Conservation (phyloP, 805 yeast species). For the Sugiyamaella qingdaonensis region DNA sequence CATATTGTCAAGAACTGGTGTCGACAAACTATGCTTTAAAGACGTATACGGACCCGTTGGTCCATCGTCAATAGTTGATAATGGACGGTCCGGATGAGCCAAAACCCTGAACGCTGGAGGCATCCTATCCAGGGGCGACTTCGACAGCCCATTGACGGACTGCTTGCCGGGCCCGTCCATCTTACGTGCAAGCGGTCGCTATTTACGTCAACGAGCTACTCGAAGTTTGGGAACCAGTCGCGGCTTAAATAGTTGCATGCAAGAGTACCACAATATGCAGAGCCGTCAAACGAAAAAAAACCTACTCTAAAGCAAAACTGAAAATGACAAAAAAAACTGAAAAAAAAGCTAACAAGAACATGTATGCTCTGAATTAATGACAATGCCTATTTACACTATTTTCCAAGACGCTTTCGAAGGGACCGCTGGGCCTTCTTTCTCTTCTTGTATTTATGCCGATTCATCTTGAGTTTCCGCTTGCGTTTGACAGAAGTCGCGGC, state of each 20-base stretch:
- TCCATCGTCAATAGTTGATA: not conserved
- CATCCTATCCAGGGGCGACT: conserved; percentile 6
- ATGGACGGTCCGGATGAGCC: not conserved
- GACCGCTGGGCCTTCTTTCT: conserved; percentile 87
- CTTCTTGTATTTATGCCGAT: conserved; percentile 94
- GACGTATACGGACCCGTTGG: not conserved
- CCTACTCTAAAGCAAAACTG: not conserved
- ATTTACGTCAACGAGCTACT: not conserved
- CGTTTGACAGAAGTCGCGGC: conserved; percentile 37
- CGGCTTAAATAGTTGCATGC: not conserved
- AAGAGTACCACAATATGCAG: no score
- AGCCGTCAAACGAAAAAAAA: not conserved
- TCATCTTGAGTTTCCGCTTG: conserved; percentile 87
- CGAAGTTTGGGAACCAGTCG: not conserved
- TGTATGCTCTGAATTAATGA: not conserved
- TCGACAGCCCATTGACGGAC: conserved; percentile 1
- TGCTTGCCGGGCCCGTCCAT: not conserved
- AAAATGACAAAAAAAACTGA: not conserved
- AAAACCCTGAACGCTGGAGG: conserved; percentile 9
- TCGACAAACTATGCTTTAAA: not conserved
- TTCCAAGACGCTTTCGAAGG: conserved; percentile 33
- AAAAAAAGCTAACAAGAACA: not conserved
- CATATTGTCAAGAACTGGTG: not conserved
- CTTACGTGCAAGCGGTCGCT: not conserved
- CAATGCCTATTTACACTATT: conserved; percentile 15